phyloP scores from a whole-genome alignment of 495 filamentous ascomycete species.

The Parachaetomium inaequale region DNA sequence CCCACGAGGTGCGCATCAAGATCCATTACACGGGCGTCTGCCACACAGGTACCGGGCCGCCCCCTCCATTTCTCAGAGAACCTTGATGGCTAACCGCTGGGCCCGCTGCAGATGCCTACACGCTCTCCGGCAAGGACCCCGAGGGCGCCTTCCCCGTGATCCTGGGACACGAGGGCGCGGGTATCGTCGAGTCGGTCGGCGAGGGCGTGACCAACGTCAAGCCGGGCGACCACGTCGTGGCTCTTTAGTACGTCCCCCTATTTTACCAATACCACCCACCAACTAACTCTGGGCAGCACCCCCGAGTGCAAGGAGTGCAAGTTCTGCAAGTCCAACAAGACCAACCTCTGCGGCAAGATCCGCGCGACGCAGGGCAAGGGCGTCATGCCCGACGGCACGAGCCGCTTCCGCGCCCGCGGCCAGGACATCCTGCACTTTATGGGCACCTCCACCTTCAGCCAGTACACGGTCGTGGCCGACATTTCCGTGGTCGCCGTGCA shows the following conservation, averaged over 20 bases:
- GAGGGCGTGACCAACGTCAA: constrained; percentile 94
- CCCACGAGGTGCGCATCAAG: constrained; percentile 93
- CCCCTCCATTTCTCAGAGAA: neutral
- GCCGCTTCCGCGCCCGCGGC: constrained; percentile 90
- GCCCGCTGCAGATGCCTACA: constrained; percentile 81
- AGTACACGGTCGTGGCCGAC: constrained; percentile 98
- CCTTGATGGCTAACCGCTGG: constrained; percentile 13
- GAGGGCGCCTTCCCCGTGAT: constrained; percentile 97
- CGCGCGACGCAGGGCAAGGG: constrained; percentile 92
- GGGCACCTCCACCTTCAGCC: constrained; percentile 97
- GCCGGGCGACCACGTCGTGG: constrained; percentile 87
- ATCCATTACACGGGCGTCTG: constrained; percentile 97
- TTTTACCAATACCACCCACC: neutral
- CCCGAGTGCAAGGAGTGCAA: constrained; percentile 98
- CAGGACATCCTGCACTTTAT: constrained; percentile 97
- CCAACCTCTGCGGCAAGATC: constrained; percentile 99
- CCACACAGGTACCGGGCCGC: constrained; percentile 71
- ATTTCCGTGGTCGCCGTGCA: constrained; percentile 96
- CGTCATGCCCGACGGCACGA: constrained; percentile 97
- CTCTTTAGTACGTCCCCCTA: constrained; percentile 72
- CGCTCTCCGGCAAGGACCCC: constrained; percentile 94
- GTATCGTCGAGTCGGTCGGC: constrained; percentile 93
- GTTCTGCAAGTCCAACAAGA: constrained; percentile 99
- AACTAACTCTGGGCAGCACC: constrained; percentile 54
- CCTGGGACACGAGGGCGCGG: constrained; percentile 94